Conservation (phyloP, 768 basidiomycete species). For the Trametes maxima region DNA sequence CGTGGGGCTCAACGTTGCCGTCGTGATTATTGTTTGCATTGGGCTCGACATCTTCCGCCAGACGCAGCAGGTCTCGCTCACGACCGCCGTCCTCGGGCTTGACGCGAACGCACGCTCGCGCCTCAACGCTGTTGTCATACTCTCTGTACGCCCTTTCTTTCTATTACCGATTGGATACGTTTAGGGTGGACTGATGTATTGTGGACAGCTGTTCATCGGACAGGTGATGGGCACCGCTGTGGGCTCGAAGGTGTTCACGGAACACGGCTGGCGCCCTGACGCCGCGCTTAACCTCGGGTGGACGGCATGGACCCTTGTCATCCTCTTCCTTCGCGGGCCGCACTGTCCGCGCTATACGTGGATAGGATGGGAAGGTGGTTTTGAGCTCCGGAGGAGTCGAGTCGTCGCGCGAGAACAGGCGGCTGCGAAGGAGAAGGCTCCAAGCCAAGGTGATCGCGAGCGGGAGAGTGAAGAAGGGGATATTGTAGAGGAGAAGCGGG, state of each 20-base stretch:
- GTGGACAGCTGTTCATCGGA: slow-evolving; percentile 60
- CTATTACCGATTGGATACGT: not conserved
- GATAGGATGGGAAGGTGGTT: slow-evolving; percentile 66
- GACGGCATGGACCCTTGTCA: slow-evolving; percentile 53
- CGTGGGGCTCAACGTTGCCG: slow-evolving; percentile 69
- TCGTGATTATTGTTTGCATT: slow-evolving; percentile 68
- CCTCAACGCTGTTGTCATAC: slow-evolving; percentile 74
- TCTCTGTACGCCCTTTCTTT: slow-evolving; percentile 49
- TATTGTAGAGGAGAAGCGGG: not conserved
- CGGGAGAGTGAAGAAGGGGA: not conserved
- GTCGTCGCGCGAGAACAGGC: slow-evolving; percentile 7
- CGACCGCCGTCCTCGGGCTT: slow-evolving; percentile 50
- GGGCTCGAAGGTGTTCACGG: slow-evolving; percentile 69
- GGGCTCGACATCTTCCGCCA: slow-evolving; percentile 79
- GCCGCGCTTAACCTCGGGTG: slow-evolving; percentile 63
- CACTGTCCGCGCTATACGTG: slow-evolving; percentile 57
- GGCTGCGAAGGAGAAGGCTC: not conserved
- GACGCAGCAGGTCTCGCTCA: slow-evolving; percentile 67
- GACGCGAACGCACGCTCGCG: slow-evolving; percentile 44
- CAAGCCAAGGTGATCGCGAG: not conserved
- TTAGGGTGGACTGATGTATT: not conserved
- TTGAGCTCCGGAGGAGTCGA: slow-evolving; percentile 16
- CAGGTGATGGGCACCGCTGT: slow-evolving; percentile 84
- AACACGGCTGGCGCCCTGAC: slow-evolving; percentile 69
- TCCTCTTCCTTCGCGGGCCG: slow-evolving; percentile 70